Evolutionary conservation across 257 asterid genomes (phyloP), one percentile per base, ranked within the genome.

Genomic region (Solanum clarkiae): DNA sequence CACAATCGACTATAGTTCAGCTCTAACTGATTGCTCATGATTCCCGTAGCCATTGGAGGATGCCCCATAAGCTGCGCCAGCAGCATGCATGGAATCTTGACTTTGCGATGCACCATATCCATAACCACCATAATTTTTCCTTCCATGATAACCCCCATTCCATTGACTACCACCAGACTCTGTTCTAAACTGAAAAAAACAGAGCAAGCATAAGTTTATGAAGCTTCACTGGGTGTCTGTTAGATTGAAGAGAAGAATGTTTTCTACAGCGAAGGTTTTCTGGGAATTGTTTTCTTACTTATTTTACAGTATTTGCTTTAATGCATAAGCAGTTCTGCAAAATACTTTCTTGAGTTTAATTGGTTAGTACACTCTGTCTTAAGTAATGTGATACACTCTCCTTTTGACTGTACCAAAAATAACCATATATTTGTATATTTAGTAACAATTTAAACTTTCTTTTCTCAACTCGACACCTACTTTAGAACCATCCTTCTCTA

Each of bases 71-170:
- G 89, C 90, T 42, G 91, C 90, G 9, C 89, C 91, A 17, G 90
- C 92, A 87, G 86, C 86, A 74, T 84, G 81, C 88, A 86, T 86
- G 82, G 86, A 70, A 57, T 86, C 90, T 84, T 88, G 89, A 81
- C 75, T 74, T 49, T 87, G 87, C 6, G 85, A 82, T 85, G 86
- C 86, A 49, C 79, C 68, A 29, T 94, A 91, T 87, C 96, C 97
- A 65, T 94, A 92, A 10, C 98, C 97, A 49, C 90, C 93, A 90
- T 93, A 91, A 12, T 88, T 93, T 83, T 94, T 98, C 88, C 93
- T 92, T 82, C 92, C 95, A 57, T 93, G 86, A 89, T 89, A 91
- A 51, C 86, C 89, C 49, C 95, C 96, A 1, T 90, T 92, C 95
- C 96, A 89, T 10, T 92, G 92, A 59, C 93, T 87, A 45, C 89